Evolutionary conservation across 2,329 filamentous ascomycete genomes (phyloP).

Genomic region (Aspergillus sp.): DNA sequence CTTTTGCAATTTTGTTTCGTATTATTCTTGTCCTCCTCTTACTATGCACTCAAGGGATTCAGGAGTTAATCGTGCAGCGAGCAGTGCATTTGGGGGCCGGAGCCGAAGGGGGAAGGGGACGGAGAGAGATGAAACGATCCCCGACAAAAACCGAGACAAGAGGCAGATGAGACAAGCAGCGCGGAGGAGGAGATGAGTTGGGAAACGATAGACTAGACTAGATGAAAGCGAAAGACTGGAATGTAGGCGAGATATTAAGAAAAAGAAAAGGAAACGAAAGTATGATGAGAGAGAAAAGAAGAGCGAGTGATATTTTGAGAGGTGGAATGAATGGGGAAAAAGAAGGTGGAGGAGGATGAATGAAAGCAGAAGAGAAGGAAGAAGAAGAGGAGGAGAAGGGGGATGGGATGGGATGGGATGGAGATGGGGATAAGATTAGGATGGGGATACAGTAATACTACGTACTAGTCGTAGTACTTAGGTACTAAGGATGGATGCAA

Average conservation of each 20-base stretch:
- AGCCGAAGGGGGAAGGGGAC: slow-evolving; percentile 15
- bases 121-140: slow-evolving; percentile 18
- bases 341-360: too few species aligned
- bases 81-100: slow-evolving; percentile 10
- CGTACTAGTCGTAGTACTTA: not conserved
- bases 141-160: slow-evolving; percentile 15
- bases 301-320: not conserved
- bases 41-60: slow-evolving; percentile 6
- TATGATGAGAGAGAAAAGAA: slow-evolving; percentile 10
- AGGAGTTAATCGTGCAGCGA: slow-evolving; percentile 15
- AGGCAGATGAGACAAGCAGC: slow-evolving; percentile 15
- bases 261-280: slow-evolving; percentile 10
- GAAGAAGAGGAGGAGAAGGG: slow-evolving; percentile 3
- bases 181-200: slow-evolving; percentile 12
- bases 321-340: not conserved
- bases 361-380: slow-evolving; percentile 9
- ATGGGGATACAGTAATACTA: not conserved
- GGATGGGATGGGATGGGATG: slow-evolving; percentile 9
- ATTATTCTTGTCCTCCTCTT: not conserved
- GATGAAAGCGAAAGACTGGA: slow-evolving; percentile 7
- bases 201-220: slow-evolving; percentile 12
- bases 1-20: not conserved
- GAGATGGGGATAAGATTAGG: not conserved
- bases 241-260: slow-evolving; percentile 2
- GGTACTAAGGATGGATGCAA: not conserved